Evolutionary conservation across 495 filamentous ascomycete genomes (phyloP).

Genomic region (Tetracladium marchalianum): DNA sequence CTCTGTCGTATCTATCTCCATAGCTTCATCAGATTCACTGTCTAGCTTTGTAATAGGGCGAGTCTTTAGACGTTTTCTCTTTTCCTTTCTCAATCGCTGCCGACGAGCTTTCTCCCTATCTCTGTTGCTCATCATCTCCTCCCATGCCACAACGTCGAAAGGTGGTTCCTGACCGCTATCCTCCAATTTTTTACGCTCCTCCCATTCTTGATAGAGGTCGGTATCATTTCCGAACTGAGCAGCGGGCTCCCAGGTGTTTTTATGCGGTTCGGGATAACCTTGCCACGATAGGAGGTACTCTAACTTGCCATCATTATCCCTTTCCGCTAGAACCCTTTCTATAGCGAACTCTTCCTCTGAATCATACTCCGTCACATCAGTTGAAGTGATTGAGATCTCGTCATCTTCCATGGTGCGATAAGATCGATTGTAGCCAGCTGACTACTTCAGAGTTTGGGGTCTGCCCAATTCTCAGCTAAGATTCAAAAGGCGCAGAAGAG

Average conservation of each 20-base stretch:
- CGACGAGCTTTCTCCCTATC: slow-evolving; percentile 27
- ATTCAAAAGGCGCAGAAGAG: no score
- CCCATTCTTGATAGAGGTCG: slow-evolving; percentile 42
- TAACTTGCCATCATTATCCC: slow-evolving; percentile 25
- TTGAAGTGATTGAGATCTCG: slow-evolving; percentile 53
- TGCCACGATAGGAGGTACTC: slow-evolving; percentile 60
- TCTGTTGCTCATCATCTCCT: slow-evolving; percentile 22
- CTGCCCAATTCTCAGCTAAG: no score
- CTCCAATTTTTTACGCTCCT: slow-evolving; percentile 36
- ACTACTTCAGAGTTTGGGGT: no score
- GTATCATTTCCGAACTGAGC: slow-evolving; percentile 17
- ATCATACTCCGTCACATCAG: slow-evolving; percentile 32
- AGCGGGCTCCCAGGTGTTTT: slow-evolving; percentile 55
- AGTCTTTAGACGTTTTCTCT: slow-evolving; percentile 14
- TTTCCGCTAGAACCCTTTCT: slow-evolving; percentile 43
- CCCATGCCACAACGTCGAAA: slow-evolving; percentile 43
- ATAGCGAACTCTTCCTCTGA: slow-evolving; percentile 26
- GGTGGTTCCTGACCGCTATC: slow-evolving; percentile 24
- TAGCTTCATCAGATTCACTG: slow-evolving; percentile 12
- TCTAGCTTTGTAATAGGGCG: slow-evolving; percentile 2
- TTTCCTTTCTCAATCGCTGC: slow-evolving; percentile 37
- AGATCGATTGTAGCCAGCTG: no score
- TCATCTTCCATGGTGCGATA: slow-evolving; percentile 27
- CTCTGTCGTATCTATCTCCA: slow-evolving; percentile 1
- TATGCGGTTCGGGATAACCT: slow-evolving; percentile 40